Evolutionary conservation across 495 filamentous ascomycete species (phyloP), one percentile per base, ranked within the genome.

Genomic region (Aspergillus baeticus): DNA sequence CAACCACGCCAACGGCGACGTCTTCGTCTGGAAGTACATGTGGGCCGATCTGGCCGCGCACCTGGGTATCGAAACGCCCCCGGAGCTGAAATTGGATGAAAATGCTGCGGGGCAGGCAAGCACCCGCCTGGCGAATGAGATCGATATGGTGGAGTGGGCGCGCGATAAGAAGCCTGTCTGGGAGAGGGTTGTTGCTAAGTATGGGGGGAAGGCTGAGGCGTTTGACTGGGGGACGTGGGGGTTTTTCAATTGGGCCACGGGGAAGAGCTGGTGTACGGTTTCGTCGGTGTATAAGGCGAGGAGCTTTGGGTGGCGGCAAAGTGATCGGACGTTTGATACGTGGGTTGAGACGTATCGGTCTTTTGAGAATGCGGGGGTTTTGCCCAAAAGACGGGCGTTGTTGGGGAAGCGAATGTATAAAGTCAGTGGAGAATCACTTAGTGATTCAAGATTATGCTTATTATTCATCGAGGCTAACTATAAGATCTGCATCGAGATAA

Each of bases 1-100:
- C 55, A 68, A 68, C 55, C 54, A 59, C 29, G 37, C 42, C 6
- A 69, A 72, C 23, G 69, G 69, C 0, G 69, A 72, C 47, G 50
- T 61, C 31, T 65, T 72, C 45, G 54, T 59, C 8, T 72, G 69
- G 69, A 58, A 56, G 31, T 54, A 68, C 41, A 21, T 69, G 2
- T 72, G 61, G 61, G 50, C 54, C 11, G 50, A 60, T n/a, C 29
- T 69, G 10, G 69, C 61, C 1, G 26, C 33, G 3, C 65, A 64
- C 33, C 63, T 69, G n/a, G 63, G 62, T 45, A 13, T 68, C 22
- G 58, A 67, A 61, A 57, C 38, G 2, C 62, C 61, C 3, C n/a
- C n/a, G n/a, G n/a, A n/a, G n/a, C n/a, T n/a, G n/a, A n/a, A n/a
- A n/a, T n/a, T n/a, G n/a, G n/a, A n/a, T n/a, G 58, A 63, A 15